Evolutionary conservation across 2,329 filamentous ascomycete species (phyloP).

Genomic region (Talaromyces sp.): DNA sequence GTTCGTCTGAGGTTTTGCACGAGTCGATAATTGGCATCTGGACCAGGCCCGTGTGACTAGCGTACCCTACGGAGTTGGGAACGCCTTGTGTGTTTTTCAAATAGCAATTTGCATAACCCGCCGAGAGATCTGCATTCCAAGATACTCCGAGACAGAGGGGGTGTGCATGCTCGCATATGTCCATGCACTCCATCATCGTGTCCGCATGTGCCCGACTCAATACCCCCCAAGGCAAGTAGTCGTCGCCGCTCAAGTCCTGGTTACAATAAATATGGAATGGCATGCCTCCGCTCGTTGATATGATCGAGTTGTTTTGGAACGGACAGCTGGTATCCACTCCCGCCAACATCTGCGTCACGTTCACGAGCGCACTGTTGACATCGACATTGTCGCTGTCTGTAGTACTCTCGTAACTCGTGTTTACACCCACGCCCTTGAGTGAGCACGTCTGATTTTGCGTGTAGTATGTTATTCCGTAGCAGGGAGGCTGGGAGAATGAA

Average conservation of each 20-base stretch:
- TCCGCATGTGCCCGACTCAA: not conserved
- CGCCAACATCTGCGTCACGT: not conserved
- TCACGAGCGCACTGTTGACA: conserved; percentile 6
- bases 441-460: conserved; percentile 6
- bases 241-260: conserved; percentile 2
- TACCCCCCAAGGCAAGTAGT: not conserved
- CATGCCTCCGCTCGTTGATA: not conserved
- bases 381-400: not conserved
- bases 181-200: conserved; percentile 5
- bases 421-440: not conserved
- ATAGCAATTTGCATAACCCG: conserved; percentile 7
- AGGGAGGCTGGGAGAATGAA: not conserved
- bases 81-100: not conserved
- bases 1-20: not conserved
- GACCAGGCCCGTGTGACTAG: not conserved
- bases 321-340: not conserved
- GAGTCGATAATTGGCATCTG: not conserved
- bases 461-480: conserved; percentile 5
- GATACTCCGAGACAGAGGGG: conserved; percentile 1
- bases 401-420: not conserved
- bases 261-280: conserved; percentile 3
- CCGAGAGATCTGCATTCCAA: not conserved
- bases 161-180: not conserved
- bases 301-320: conserved; percentile 4
- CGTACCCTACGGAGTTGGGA: not conserved